Conservation (phyloP, 805 yeast genomes). For the Brettanomyces naardenensis region DNA sequence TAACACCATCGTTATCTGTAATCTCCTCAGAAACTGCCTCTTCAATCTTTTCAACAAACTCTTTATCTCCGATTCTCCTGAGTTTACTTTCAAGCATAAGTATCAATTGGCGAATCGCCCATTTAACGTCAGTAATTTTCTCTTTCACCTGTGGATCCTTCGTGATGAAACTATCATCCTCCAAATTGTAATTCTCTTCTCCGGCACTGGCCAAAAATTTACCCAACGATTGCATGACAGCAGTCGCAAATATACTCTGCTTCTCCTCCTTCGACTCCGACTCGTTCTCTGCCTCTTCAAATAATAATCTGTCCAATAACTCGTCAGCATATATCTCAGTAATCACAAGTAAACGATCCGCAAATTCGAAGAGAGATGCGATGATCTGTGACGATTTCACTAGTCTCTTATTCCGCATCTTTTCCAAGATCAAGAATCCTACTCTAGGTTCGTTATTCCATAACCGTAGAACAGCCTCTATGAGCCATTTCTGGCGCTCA, state of each 20-base stretch:
- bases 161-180: conserved; percentile 2
- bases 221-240: not conserved
- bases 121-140: conserved; percentile 4
- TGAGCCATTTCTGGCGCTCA: conserved; percentile 34
- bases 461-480: conserved; percentile 49
- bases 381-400: conserved; percentile 35
- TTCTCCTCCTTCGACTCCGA: conserved; percentile 12
- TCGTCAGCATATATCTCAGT: conserved; percentile 41
- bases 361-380: conserved; percentile 31
- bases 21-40: not conserved
- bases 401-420: conserved; percentile 38
- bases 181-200: not conserved
- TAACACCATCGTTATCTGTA: too few species aligned
- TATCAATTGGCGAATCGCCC: conserved; percentile 8
- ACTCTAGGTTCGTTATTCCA: conserved; percentile 64
- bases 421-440: conserved; percentile 52
- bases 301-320: conserved; percentile 21
- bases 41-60: not conserved
- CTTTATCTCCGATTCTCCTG: conserved; percentile 2
- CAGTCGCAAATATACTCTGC: conserved; percentile 10
- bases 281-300: conserved; percentile 9
- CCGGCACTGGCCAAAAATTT: not conserved
- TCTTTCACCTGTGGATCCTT: conserved; percentile 1
- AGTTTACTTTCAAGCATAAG: conserved; percentile 6
- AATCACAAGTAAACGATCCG: conserved; percentile 27